Conservation (phyloP, 345 rosid genomes). For the Bruguiera sexangula region DNA sequence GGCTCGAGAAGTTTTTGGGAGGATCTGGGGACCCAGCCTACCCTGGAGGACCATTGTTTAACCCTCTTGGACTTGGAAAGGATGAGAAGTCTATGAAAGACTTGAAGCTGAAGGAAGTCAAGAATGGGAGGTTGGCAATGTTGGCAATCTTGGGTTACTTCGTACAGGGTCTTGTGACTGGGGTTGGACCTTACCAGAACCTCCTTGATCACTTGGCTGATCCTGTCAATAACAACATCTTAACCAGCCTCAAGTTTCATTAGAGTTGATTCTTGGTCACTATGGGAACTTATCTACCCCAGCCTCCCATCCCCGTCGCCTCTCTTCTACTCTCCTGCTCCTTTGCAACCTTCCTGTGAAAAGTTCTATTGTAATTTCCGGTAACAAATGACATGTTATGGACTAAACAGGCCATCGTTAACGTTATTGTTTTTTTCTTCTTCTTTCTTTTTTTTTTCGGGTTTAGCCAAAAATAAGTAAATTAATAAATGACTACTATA, state of each 20-base stretch:
- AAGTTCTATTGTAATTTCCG: conserved; percentile 34
- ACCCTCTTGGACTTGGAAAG: conserved; percentile 91
- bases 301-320: neutral
- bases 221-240: conserved; percentile 86
- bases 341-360: conserved; percentile 44
- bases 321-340: conserved; percentile 17
- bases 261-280: conserved; percentile 23
- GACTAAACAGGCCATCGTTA: neutral
- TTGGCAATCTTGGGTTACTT: conserved; percentile 79
- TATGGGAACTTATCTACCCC: conserved; percentile 1
- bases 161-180: conserved; percentile 75
- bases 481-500: too few species aligned
- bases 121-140: conserved; percentile 94
- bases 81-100: conserved; percentile 87
- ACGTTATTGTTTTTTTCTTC: neutral
- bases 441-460: neutral
- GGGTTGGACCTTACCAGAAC: conserved; percentile 94
- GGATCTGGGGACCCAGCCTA: conserved; percentile 89
- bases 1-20: conserved; percentile 68
- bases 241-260: conserved; percentile 96
- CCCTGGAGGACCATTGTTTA: conserved; percentile 93
- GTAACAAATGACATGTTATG: conserved; percentile 39
- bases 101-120: conserved; percentile 89
- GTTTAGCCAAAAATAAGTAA: too few species aligned
- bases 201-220: conserved; percentile 92